Evolutionary conservation across 1,284 basidiomycete genomes (phyloP).

Genomic region (Ganoderma lingzhi): DNA sequence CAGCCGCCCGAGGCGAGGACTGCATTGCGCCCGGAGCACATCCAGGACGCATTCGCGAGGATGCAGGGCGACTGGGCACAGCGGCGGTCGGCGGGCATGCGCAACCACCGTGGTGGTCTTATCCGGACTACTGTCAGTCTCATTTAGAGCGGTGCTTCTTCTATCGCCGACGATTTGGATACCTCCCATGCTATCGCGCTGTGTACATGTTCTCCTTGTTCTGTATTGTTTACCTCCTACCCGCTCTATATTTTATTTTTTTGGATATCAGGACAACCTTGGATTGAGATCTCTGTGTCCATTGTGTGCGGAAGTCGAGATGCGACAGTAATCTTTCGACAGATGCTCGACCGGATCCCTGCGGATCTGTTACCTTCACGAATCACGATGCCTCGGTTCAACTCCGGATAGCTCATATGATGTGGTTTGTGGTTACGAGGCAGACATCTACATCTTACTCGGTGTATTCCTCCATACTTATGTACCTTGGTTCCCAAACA

Average conservation of each 20-base stretch:
- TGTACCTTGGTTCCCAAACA: too few relatives aligned
- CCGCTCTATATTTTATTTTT: neutral
- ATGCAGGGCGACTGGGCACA: conserved; percentile 89
- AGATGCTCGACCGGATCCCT: too few relatives aligned
- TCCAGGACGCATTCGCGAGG: conserved; percentile 87
- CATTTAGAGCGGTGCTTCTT: conserved; percentile 53
- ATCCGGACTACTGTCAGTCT: conserved; percentile 82
- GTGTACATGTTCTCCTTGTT: neutral
- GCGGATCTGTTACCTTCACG: too few relatives aligned
- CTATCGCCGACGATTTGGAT: neutral
- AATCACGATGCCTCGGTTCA: too few relatives aligned
- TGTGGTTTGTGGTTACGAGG: too few relatives aligned
- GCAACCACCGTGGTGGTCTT: conserved; percentile 87
- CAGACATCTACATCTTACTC: too few relatives aligned
- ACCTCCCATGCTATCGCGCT: neutral
- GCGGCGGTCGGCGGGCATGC: conserved; percentile 82
- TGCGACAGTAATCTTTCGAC: too few relatives aligned
- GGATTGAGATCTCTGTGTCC: too few relatives aligned
- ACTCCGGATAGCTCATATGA: too few relatives aligned
- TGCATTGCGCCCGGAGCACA: conserved; percentile 82
- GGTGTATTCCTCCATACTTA: too few relatives aligned
- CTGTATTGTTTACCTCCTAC: neutral
- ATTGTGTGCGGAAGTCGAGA: neutral
- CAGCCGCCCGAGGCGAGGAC: conserved; percentile 83
- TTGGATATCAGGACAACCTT: neutral